A percentile compares a stretch with the other conserved stretches of the same genome.
These are phyloP conservation scores for Raddia guianensis DNA, from an alignment of 176 grass and related monocot genomes.

Conservation along the genomic window DNA sequence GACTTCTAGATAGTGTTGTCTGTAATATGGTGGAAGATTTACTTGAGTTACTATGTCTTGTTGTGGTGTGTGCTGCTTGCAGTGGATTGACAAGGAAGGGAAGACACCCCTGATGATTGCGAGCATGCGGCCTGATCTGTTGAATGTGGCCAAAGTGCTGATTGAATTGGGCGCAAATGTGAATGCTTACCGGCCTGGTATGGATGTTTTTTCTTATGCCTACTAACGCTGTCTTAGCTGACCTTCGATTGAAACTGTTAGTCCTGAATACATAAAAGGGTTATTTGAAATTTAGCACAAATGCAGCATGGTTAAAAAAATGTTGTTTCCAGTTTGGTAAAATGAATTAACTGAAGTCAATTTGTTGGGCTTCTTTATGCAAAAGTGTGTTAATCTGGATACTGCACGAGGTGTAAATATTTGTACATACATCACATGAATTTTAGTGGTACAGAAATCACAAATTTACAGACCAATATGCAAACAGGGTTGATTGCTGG, in stretches of 20 bases:
- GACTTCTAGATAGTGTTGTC: neutral
- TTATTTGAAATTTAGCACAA: neutral
- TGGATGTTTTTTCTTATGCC: neutral
- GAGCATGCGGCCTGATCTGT: constrained; percentile 73
- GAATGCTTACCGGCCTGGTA: constrained; percentile 82
- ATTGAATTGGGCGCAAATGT: constrained; percentile 89
- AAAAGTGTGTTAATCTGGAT: neutral
- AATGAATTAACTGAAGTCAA: neutral
- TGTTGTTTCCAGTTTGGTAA: neutral
- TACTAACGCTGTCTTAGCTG: neutral
- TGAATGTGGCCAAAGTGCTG: constrained; percentile 63
- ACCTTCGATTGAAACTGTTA: neutral
- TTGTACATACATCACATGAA: neutral
- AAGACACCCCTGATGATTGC: constrained; percentile 87
- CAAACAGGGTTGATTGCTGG: neutral
- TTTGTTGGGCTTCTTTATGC: neutral
- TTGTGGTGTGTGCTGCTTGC: constrained; percentile 9
- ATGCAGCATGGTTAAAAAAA: neutral
- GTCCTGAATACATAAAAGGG: neutral
- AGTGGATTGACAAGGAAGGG: constrained; percentile 98
- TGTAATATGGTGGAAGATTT: constrained; percentile 3
- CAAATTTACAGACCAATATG: neutral
- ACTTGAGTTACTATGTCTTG: neutral
- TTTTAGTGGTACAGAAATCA: neutral
- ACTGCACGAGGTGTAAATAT: neutral